Base-by-base conservation (phyloP, 2,329 filamentous ascomycete species). In the Cytospora leucostoma region DNA sequence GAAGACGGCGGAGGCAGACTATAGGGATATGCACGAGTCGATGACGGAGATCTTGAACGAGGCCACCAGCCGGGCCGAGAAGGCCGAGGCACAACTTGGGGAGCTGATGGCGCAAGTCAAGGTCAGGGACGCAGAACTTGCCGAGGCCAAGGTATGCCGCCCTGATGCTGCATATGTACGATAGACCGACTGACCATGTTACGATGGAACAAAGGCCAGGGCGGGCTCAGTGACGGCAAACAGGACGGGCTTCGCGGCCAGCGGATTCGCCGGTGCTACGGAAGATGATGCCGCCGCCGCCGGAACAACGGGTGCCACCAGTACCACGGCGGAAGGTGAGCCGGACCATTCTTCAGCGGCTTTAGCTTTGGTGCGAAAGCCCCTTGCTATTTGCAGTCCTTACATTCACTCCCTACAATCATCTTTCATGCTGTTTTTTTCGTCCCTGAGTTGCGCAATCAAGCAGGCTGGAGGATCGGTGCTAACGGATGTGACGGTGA, bases 321-420 rank as follows among this genome's bases (percentile, higher is more conserved):
- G 59, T 37, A 53, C 75, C 61, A 70, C 74, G 71, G 78, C 77
- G 73, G 82, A 82, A 84, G 84, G 82, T 84, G 85, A 88, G 71
- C 71, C 74, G 71, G 86, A 88, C 73, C 78, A 84, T 79, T 85
- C 85, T 75, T 88, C 86, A 73, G 79, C 81, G 74, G 86, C 86
- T 76, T 80, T 88, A 77, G 85, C 86, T 78, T 85, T 83, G 85
- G 86, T 89, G 83, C 82, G 86, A 79, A 72, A 76, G 75, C 77
- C 80, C 80, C 76, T 76, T 79, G 75, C 74, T 77, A 79, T 74
- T 74, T 75, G 72, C 71, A 73, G 74, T 71, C 65, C 61, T 55
- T 55, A 56, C 56, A 50, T 66, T 66, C 66, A 56, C 55, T 58
- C 60, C 59, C 59, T 65, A 50, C 63, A 62, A 56, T 49, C 55